Percentiles rank a stretch among this genome's conserved stretches.
Conservation (phyloP, 306 rosid genomes). For the Purshia tridentata region DNA sequence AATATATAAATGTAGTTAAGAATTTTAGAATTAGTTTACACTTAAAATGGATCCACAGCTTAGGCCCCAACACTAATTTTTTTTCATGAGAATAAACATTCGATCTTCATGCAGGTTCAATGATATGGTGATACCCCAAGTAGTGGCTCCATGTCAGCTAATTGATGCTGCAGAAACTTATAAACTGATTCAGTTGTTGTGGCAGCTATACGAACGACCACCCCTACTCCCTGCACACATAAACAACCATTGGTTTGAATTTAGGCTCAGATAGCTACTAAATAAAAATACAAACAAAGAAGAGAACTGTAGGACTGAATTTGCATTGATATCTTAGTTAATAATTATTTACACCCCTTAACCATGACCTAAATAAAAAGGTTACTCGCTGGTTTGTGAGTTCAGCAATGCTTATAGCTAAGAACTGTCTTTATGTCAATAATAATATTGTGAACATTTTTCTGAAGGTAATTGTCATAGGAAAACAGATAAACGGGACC, state of each 20-base stretch:
- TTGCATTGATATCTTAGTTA: background rate
- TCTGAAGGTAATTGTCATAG: too few species aligned
- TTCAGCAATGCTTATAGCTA: too few species aligned
- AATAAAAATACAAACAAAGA: background rate
- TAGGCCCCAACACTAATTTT: too few species aligned
- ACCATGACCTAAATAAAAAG: background rate
- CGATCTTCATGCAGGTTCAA: slow-evolving; percentile 24
- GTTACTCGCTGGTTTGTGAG: background rate
- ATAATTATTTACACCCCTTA: background rate
- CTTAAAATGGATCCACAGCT: background rate
- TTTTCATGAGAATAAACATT: background rate
- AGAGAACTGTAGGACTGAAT: background rate
- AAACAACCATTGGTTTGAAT: background rate
- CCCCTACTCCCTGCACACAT: slow-evolving; percentile 60
- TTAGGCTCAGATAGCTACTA: background rate
- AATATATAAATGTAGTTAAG: background rate
- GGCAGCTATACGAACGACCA: slow-evolving; percentile 80
- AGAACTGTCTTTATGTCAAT: too few species aligned
- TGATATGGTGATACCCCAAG: slow-evolving; percentile 74
- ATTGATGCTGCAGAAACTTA: slow-evolving; percentile 61
- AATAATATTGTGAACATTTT: too few species aligned
- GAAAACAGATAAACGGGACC: too few species aligned
- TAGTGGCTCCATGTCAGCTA: slow-evolving; percentile 71
- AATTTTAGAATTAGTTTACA: background rate
- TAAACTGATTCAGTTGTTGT: slow-evolving; percentile 82